Conservation (phyloP, 1,284 basidiomycete genomes). For the Ustilago nuda region DNA sequence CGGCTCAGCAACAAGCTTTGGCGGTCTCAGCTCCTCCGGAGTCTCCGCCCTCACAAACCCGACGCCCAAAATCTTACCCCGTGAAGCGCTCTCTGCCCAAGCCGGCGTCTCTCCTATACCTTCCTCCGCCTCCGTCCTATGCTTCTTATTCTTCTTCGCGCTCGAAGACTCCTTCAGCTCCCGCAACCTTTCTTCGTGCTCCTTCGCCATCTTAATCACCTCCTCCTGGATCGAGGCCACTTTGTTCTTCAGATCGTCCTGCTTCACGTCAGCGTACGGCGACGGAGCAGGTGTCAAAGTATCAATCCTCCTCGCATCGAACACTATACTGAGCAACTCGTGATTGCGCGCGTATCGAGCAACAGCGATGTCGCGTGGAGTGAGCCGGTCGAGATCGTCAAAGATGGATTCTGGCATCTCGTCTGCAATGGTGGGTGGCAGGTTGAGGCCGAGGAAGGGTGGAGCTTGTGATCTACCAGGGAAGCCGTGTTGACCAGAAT, state of each 20-base stretch:
- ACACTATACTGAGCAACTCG: conserved; percentile 61
- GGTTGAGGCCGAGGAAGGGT: conserved; percentile 41
- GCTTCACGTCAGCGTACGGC: conserved; percentile 52
- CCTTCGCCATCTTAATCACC: conserved; percentile 14
- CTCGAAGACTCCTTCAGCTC: conserved; percentile 16
- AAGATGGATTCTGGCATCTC: conserved; percentile 49
- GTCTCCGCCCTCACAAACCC: conserved; percentile 55
- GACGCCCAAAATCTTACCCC: conserved; percentile 56
- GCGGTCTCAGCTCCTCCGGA: conserved; percentile 46
- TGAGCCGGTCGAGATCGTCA: conserved; percentile 64
- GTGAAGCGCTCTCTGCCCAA: conserved; percentile 48
- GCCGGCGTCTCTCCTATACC: conserved; percentile 16
- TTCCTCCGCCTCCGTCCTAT: conserved; percentile 2
- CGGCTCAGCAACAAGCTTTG: conserved; percentile 13
- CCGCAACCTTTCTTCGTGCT: conserved; percentile 32
- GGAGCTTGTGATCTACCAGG: conserved; percentile 23
- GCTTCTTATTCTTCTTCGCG: background rate
- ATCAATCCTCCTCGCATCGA: conserved; percentile 64
- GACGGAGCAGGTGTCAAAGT: conserved; percentile 53
- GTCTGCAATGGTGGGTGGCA: conserved; percentile 47
- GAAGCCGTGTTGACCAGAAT: conserved; percentile 4
- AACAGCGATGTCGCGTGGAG: conserved; percentile 61
- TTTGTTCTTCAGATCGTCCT: conserved; percentile 37
- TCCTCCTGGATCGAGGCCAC: conserved; percentile 38
- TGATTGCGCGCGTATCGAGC: conserved; percentile 66